These are phyloP conservation scores for Tuber brumale DNA, from an alignment of 495 filamentous ascomycete species.

Conservation along the genomic window DNA sequence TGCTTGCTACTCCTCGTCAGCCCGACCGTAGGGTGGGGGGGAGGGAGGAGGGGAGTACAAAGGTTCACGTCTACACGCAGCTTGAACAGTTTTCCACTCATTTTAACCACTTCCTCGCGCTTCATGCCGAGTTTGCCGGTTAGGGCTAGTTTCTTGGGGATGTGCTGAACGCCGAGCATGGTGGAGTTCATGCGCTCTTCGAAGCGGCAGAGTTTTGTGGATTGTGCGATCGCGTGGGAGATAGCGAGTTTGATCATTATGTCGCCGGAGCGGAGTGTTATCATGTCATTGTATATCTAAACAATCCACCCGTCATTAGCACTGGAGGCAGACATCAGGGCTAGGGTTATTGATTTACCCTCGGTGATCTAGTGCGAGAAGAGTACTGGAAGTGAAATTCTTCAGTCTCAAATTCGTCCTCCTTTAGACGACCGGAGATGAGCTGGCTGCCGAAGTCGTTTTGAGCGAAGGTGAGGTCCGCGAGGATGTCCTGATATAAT, in stretches of 20 bases:
- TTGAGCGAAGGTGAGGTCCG: conserved; percentile 87
- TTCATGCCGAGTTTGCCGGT: conserved; percentile 89
- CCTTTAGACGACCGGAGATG: conserved; percentile 45
- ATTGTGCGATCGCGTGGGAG: conserved; percentile 93
- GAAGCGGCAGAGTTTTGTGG: conserved; percentile 93
- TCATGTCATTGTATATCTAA: conserved; percentile 92
- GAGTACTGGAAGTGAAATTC: conserved; percentile 99
- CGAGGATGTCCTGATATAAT: conserved; percentile 63
- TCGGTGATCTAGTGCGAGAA: conserved; percentile 68
- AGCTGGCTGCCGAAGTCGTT: conserved; percentile 43
- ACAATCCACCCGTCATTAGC: neutral
- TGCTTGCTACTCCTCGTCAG: conserved; percentile 60
- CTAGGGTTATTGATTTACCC: conserved; percentile 44
- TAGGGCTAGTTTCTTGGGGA: conserved; percentile 79
- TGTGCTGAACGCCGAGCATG: conserved; percentile 85
- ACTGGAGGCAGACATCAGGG: neutral
- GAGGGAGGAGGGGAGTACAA: conserved; percentile 56
- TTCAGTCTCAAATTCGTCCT: conserved; percentile 89
- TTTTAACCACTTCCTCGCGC: conserved; percentile 82
- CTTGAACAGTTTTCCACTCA: conserved; percentile 84
- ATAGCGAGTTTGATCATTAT: conserved; percentile 99
- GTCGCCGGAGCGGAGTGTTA: conserved; percentile 85
- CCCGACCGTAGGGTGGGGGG: neutral
- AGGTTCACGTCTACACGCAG: conserved; percentile 95
- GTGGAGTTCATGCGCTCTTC: conserved; percentile 94